Conservation (phyloP, 2,329 filamentous ascomycete species). For the Xylaria multiplex region DNA sequence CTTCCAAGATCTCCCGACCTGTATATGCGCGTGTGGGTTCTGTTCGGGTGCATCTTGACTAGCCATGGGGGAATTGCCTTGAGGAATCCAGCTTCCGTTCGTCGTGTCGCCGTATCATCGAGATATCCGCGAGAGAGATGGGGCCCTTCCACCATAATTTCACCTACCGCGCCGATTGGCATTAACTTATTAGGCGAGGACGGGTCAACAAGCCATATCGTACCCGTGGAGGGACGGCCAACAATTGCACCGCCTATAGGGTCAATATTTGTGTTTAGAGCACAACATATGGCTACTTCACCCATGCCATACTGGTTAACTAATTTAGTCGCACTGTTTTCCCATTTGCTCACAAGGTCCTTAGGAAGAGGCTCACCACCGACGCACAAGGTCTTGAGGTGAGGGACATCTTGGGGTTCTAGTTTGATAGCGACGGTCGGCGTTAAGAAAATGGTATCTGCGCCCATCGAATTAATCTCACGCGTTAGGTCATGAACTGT, state of each 20-base stretch:
- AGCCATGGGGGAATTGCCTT: slow-evolving; percentile 29
- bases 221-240: slow-evolving; percentile 33
- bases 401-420: slow-evolving; percentile 27
- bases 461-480: slow-evolving; percentile 28
- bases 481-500: slow-evolving; percentile 26
- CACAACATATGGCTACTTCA: slow-evolving; percentile 39
- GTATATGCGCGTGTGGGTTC: slow-evolving; percentile 30
- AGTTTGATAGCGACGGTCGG: slow-evolving; percentile 34
- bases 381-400: slow-evolving; percentile 33
- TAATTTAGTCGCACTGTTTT: slow-evolving; percentile 25
- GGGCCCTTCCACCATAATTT: slow-evolving; percentile 33
- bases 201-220: slow-evolving; percentile 36
- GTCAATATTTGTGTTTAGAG: slow-evolving; percentile 33
- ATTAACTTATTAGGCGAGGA: slow-evolving; percentile 31
- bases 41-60: slow-evolving; percentile 27
- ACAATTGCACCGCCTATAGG: slow-evolving; percentile 28
- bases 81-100: slow-evolving; percentile 34
- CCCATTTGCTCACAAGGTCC: slow-evolving; percentile 36
- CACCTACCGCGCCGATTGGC: slow-evolving; percentile 34
- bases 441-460: slow-evolving; percentile 34
- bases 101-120: slow-evolving; percentile 31
- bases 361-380: slow-evolving; percentile 38
- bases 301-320: slow-evolving; percentile 40
- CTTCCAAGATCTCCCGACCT: slow-evolving; percentile 35
- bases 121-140: slow-evolving; percentile 35